Evolutionary conservation across 192 early-diverging fungal genomes (phyloP), one percentile per base, ranked within the genome.

Genomic region (Entomortierella beljakovae): DNA sequence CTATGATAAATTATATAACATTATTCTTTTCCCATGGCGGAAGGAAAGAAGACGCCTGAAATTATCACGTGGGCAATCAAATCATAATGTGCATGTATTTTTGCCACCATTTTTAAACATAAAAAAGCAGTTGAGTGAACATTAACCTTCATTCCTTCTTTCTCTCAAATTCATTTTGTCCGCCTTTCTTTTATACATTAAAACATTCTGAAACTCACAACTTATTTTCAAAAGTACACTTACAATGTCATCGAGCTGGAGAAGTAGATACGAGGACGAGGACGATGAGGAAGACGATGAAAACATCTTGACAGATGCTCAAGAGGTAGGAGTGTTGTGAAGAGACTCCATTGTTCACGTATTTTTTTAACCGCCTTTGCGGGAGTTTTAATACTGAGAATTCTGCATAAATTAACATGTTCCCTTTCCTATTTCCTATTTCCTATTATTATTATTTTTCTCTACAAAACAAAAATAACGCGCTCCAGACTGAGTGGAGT

Each of bases 271-370:
- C 38, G 71, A 81, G 9, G 71, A 81, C 29, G n/a, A 51, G 18
- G 56, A 60, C 20, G 80, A 81, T 42, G 80, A 81, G 15, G 81
- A 82, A n/a, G 68, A 40, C 25, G 70, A 76, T 18, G 81, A 82
- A 28, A 60, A 57, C 43, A 64, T 82, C 50, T 20, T 82, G 26
- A 76, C 73, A 13, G 80, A 81, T 59, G 70, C 53, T n/a, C 62
- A 74, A 37, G 81, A 82, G 68, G 81, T 82, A 50, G 40, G 56
- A 29, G 51, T 25, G 10, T 43, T 18, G 18, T 43, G 42, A 43
- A 43, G 10, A 18, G 10, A 18, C 8, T 0, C 16, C 7, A 38
- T 18, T 18, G 6, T 6, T 20, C 51, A 56, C 35, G 28, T 15
- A 51, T n/a, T 54, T 54, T 46, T 3, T 26, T 43, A 13, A 13